These are phyloP conservation scores for Orobanche coerulescens DNA, from an alignment of 257 asterid genomes.

Conservation along the genomic window DNA sequence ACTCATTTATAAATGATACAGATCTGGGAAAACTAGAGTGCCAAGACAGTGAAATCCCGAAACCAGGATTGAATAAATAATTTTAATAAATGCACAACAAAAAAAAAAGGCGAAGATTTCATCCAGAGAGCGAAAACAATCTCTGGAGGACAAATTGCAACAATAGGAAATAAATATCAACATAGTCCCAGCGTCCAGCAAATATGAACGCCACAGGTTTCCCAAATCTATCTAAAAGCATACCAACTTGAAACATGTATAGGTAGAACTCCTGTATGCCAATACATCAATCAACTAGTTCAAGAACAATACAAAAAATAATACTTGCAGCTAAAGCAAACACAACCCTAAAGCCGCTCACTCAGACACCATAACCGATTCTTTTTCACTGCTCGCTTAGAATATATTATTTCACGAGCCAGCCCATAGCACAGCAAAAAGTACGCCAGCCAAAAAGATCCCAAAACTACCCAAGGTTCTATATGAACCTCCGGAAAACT, in stretches of 20 bases:
- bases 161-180: not conserved
- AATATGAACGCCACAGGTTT: not conserved
- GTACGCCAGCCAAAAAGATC: slow-evolving; percentile 7
- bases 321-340: slow-evolving; percentile 11
- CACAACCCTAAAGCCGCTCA: not conserved
- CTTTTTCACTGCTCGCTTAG: slow-evolving; percentile 2
- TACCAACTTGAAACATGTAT: not conserved
- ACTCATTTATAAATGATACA: not conserved
- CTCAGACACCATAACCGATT: not conserved
- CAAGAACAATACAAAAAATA: not conserved
- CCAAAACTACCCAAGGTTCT: slow-evolving; percentile 2
- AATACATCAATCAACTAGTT: slow-evolving; percentile 18
- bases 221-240: not conserved
- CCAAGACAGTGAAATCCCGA: not conserved
- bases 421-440: not conserved
- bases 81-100: too few relatives aligned
- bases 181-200: not conserved
- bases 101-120: too few relatives aligned
- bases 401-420: not conserved
- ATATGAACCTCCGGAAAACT: slow-evolving; percentile 20
- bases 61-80: not conserved
- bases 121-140: too few relatives aligned
- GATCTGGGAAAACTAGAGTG: too few relatives aligned
- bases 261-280: slow-evolving; percentile 13
- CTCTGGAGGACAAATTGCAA: slow-evolving; percentile 10